Evolutionary conservation across 1,139 yeast species (phyloP).

Genomic region (Diutina catenulata): DNA sequence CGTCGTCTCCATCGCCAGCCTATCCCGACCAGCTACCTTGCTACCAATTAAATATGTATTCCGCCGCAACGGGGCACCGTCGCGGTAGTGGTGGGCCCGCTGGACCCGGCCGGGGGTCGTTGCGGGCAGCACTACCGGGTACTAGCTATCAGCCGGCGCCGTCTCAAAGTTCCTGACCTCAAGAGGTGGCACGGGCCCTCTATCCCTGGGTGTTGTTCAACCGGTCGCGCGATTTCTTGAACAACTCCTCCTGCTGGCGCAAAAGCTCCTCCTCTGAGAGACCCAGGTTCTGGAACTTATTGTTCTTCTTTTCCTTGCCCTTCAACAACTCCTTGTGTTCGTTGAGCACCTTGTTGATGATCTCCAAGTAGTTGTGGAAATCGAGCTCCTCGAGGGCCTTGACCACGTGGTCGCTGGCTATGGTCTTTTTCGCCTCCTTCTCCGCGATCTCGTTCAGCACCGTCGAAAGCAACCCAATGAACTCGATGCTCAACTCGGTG

Average conservation of each 20-base stretch:
- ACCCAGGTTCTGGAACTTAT: conserved; percentile 89
- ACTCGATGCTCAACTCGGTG: conserved; percentile 92
- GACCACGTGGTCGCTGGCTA: conserved; percentile 92
- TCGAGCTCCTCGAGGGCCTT: conserved; percentile 86
- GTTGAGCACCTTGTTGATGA: conserved; percentile 65
- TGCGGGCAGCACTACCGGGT: too few species aligned
- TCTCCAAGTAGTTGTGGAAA: conserved; percentile 72
- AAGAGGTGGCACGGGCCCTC: too few species aligned
- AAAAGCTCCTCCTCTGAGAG: conserved; percentile 84
- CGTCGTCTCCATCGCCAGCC: too few species aligned
- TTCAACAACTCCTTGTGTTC: conserved; percentile 85
- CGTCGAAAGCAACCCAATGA: conserved; percentile 86
- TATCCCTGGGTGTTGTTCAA: conserved; percentile 27
- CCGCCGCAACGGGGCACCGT: too few species aligned
- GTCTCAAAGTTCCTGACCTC: too few species aligned
- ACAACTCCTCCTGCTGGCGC: conserved; percentile 84
- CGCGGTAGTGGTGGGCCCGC: too few species aligned
- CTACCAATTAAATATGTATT: too few species aligned
- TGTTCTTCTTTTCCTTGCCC: conserved; percentile 84
- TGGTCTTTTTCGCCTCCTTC: conserved; percentile 90
- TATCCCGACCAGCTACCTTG: too few species aligned
- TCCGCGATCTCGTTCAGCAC: conserved; percentile 96
- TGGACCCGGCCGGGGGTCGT: too few species aligned
- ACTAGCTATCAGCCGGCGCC: too few species aligned
- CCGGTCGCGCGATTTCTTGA: conserved; percentile 77